Evolutionary conservation across 1,139 yeast species (phyloP), one percentile per base, ranked within the genome.

Genomic region (Hyphopichia pseudoburtonii): DNA sequence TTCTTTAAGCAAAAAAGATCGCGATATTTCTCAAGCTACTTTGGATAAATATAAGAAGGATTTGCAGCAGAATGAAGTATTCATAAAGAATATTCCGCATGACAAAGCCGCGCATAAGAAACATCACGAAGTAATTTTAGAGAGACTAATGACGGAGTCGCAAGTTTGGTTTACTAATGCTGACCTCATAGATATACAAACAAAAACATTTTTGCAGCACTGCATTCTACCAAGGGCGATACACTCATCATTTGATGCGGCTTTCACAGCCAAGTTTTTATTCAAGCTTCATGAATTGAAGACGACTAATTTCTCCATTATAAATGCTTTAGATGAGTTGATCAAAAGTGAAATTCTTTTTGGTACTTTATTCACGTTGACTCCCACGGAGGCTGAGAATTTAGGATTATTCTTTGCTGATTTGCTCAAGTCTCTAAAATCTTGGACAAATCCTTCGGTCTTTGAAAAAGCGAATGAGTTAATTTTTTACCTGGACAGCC

Each of bases 201-300:
- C 66, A 11, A 52, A 55, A 26, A 55, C 62, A 5, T 71, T 88
- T 39, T 54, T 87, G 25, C 82, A 84, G 42, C 62, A 63, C 37
- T 87, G 96, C 58, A 52, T 88, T 5, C 60, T 89, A 15, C 97
- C 96, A 12, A 70, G 97, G 48, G 75, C 83, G 3, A 58, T 84
- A 3, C 88, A 84, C 47, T 86, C 97, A 0, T 82, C 96, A 0
- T 77, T 82, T 44, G 98, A 90, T 63, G 96, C 97, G 0, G 72
- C 85, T 1, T 89, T 66, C 54, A 64, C 82, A 30, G 80, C 88
- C 1, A 67, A 73, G 39, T 87, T 89, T 52, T 48, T 87, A 3
- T 73, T 78, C 43, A 62, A 61, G 33, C 49, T 82, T 12, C 79
- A 82, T 41, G 55, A 63, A 0, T 44, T 71, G 14, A 64, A 69